phyloP scores from a whole-genome alignment of 2,329 filamentous ascomycete genomes.

The Lachnellula cervina region DNA sequence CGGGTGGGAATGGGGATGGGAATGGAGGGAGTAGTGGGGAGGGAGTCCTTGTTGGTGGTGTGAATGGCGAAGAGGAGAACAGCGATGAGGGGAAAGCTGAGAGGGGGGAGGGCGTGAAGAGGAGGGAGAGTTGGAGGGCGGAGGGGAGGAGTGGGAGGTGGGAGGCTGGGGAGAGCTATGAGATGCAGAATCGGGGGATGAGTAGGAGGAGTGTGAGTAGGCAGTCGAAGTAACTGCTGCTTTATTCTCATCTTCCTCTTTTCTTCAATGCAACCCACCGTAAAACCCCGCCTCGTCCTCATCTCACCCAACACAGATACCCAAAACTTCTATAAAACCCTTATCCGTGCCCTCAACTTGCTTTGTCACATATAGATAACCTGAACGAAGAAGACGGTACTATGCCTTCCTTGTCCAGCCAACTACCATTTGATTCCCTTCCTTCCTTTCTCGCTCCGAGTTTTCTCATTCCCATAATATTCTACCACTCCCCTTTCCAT shows the following conservation, averaged over 20 bases:
- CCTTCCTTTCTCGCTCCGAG: no score
- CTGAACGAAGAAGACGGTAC: no score
- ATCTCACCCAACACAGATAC: no score
- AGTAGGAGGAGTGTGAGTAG: conserved; percentile 24
- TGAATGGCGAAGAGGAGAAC: conserved; percentile 8
- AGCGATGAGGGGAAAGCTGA: conserved; percentile 25
- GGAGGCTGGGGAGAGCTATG: conserved; percentile 18
- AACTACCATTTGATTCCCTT: no score
- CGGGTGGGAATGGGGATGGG: background rate
- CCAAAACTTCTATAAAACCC: no score
- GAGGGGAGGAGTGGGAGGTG: conserved; percentile 13
- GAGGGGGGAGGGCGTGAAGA: conserved; percentile 22
- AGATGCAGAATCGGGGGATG: conserved; percentile 23
- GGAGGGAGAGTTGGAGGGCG: conserved; percentile 12
- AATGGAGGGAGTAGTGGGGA: conserved; percentile 4
- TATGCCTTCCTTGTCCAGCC: no score
- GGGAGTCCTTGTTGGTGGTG: conserved; percentile 11
- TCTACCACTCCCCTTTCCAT: no score
- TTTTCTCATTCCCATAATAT: no score
- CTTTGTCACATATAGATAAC: no score
- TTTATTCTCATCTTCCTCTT: background rate
- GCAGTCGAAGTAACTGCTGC: conserved; percentile 16
- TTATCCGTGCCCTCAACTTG: no score
- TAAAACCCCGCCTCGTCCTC: no score
- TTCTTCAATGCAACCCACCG: no score